These are phyloP conservation scores for Blastobotrys attinorum DNA, from an alignment of 805 yeast genomes.

Conservation along the genomic window DNA sequence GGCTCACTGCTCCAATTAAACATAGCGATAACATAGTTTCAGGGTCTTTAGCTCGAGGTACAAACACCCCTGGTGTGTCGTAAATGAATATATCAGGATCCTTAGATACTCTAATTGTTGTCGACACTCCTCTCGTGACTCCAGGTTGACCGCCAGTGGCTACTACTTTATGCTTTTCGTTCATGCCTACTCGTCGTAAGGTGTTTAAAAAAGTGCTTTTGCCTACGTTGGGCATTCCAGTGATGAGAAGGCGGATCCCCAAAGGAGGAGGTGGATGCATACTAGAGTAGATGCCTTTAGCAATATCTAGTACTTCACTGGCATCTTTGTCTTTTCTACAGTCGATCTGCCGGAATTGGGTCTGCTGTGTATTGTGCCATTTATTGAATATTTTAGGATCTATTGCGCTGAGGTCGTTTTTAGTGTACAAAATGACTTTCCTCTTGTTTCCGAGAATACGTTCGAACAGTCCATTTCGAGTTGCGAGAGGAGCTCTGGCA, in stretches of 20 bases:
- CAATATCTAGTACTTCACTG: constrained; percentile 39
- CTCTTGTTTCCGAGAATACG: constrained; percentile 46
- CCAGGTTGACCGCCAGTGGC: constrained; percentile 85
- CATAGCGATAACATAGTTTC: constrained; percentile 70
- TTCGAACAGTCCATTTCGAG: constrained; percentile 75
- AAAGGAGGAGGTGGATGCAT: constrained; percentile 72
- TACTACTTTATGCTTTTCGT: constrained; percentile 53
- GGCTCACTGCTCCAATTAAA: constrained; percentile 67
- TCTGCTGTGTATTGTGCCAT: constrained; percentile 40
- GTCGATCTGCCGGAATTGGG: constrained; percentile 50
- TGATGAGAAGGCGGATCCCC: constrained; percentile 67
- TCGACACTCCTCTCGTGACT: constrained; percentile 73
- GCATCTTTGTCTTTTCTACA: constrained; percentile 47
- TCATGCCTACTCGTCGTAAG: constrained; percentile 43
- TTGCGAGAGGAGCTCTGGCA: constrained; percentile 78
- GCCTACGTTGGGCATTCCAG: constrained; percentile 98
- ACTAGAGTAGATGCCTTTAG: constrained; percentile 35
- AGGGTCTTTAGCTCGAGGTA: constrained; percentile 60
- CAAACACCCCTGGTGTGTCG: constrained; percentile 90
- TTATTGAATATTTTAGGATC: constrained; percentile 31
- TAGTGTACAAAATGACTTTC: constrained; percentile 66
- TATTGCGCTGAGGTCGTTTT: constrained; percentile 54
- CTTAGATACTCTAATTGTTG: constrained; percentile 53
- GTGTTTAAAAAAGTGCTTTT: constrained; percentile 81
- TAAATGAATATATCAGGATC: constrained; percentile 61